Evolutionary conservation across 2,329 filamentous ascomycete species (phyloP).

Genomic region (Pseudogymnoascus sp.): DNA sequence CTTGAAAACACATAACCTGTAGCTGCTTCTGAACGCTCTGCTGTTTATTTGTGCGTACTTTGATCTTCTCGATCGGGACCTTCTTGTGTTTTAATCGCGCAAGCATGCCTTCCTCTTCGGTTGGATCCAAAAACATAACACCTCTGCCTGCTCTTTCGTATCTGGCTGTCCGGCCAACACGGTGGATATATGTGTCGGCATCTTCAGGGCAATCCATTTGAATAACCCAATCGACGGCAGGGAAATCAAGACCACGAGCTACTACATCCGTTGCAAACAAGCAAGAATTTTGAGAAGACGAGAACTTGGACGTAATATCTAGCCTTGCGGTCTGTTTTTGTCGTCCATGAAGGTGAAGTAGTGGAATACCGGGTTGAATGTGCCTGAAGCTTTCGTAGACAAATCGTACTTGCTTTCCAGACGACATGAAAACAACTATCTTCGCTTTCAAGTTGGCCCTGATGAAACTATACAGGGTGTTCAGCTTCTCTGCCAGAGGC

Average conservation of each 20-base stretch:
- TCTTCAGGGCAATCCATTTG: constrained; percentile 97
- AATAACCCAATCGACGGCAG: constrained; percentile 97
- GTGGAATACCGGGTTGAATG: constrained; percentile 84
- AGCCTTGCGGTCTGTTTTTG: constrained; percentile 86
- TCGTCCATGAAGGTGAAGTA: constrained; percentile 86
- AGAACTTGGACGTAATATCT: constrained; percentile 80
- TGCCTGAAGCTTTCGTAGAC: constrained; percentile 90
- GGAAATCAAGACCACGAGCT: constrained; percentile 89
- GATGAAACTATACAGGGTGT: constrained; percentile 89
- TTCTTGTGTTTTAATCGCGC: constrained; percentile 79
- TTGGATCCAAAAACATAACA: constrained; percentile 85
- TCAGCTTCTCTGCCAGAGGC: constrained; percentile 78
- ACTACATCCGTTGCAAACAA: constrained; percentile 95
- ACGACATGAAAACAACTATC: constrained; percentile 90
- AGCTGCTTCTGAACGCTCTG: constrained; percentile 75
- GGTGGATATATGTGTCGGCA: constrained; percentile 94
- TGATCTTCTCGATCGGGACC: constrained; percentile 78
- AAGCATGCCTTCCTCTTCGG: constrained; percentile 87
- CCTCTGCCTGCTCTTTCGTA: constrained; percentile 83
- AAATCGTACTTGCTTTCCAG: constrained; percentile 92
- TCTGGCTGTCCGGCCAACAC: constrained; percentile 87
- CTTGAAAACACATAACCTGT: constrained; percentile 93
- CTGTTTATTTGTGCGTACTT: constrained; percentile 83
- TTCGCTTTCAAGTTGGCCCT: constrained; percentile 86
- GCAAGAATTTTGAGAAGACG: constrained; percentile 71